Evolutionary conservation across 495 filamentous ascomycete genomes (phyloP).

Genomic region (Melanomma pulvis-pyrius): DNA sequence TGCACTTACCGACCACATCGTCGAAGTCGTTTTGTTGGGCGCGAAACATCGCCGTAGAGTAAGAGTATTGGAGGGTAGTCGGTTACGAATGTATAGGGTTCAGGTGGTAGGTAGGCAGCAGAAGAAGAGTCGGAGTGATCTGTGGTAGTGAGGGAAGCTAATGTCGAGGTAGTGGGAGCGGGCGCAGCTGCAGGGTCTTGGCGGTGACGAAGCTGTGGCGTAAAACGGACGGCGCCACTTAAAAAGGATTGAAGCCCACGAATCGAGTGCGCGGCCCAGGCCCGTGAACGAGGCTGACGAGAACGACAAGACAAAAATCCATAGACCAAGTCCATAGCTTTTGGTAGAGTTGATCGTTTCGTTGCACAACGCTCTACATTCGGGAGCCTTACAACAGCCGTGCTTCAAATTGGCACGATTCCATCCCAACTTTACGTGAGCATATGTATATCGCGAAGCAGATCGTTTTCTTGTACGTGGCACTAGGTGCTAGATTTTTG

Average conservation of each 20-base stretch:
- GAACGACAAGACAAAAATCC: not conserved
- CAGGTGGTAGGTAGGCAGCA: not conserved
- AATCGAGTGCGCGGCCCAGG: not conserved
- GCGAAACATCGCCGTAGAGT: constrained; percentile 65
- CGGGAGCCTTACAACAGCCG: too few species aligned
- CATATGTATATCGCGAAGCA: too few species aligned
- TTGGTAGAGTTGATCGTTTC: too few species aligned
- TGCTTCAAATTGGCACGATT: too few species aligned
- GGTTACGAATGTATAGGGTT: not conserved
- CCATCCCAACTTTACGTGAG: too few species aligned
- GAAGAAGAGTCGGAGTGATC: not conserved
- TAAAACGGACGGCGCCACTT: not conserved
- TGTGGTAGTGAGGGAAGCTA: not conserved
- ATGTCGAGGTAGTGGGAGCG: not conserved
- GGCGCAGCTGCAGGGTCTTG: not conserved
- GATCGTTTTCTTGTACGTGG: too few species aligned
- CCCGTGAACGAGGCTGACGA: not conserved
- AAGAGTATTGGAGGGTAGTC: not conserved
- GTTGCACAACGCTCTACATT: too few species aligned
- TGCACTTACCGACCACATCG: constrained; percentile 74
- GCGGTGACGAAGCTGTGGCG: constrained; percentile 16
- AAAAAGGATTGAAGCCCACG: not conserved
- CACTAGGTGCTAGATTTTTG: not conserved
- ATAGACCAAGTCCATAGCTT: too few species aligned
- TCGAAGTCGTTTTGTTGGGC: constrained; percentile 79